Conservation (phyloP, 345 rosid species). For the Alliaria petiolata region DNA sequence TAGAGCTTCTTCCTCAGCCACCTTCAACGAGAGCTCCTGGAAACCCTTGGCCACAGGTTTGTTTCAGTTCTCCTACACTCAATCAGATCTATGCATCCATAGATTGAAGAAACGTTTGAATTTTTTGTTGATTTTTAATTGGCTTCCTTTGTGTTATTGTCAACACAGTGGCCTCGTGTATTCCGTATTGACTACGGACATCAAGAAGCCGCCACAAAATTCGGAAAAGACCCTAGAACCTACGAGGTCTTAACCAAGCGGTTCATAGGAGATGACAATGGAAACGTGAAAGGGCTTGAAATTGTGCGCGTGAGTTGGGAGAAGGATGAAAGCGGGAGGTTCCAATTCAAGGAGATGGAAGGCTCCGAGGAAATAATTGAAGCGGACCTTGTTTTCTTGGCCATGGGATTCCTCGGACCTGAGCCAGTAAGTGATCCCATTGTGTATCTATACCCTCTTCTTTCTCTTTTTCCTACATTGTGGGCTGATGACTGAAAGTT, state of each 20-base stretch:
- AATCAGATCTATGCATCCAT: neutral
- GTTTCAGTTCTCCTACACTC: neutral
- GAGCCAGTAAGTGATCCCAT: conserved; percentile 59
- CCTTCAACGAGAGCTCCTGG: conserved; percentile 84
- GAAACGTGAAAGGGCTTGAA: conserved; percentile 81
- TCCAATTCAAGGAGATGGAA: conserved; percentile 81
- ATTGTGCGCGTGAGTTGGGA: conserved; percentile 73
- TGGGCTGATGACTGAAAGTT: neutral
- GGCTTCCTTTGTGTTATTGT: neutral
- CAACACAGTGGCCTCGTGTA: conserved; percentile 88
- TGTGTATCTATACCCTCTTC: no score
- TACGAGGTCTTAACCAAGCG: conserved; percentile 91
- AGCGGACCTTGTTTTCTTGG: conserved; percentile 85
- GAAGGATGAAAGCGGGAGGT: conserved; percentile 82
- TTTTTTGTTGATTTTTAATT: neutral
- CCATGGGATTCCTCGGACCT: conserved; percentile 99
- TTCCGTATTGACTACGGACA: conserved; percentile 97
- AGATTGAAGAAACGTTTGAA: no score
- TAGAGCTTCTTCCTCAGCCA: conserved; percentile 96
- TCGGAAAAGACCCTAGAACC: conserved; percentile 90
- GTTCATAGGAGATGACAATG: conserved; percentile 82
- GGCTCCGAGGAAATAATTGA: conserved; percentile 81
- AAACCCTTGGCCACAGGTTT: conserved; percentile 99
- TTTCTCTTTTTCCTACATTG: neutral
- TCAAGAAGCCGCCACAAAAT: conserved; percentile 82